Conservation (phyloP, 345 rosid species). For the Toxicodendron radicans region DNA sequence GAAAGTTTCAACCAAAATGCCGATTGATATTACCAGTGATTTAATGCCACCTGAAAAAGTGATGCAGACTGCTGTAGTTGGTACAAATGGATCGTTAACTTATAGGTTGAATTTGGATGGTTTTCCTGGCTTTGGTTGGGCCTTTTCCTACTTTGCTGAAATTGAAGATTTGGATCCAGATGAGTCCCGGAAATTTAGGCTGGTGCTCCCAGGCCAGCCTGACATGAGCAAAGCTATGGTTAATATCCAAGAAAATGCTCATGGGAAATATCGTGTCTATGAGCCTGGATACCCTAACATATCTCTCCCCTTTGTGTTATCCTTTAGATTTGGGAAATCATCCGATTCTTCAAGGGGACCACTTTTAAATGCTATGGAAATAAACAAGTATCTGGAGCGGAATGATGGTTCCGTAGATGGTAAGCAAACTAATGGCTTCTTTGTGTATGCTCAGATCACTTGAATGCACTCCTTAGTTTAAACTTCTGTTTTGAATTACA, state of each 20-base stretch:
- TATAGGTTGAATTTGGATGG: slow-evolving; percentile 91
- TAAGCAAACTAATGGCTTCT: slow-evolving; percentile 33
- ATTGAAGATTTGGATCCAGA: slow-evolving; percentile 69
- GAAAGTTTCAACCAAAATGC: slow-evolving; percentile 62
- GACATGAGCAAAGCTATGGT: slow-evolving; percentile 75
- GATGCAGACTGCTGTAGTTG: slow-evolving; percentile 99
- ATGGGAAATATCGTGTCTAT: slow-evolving; percentile 66
- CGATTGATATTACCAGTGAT: slow-evolving; percentile 42
- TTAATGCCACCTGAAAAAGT: slow-evolving; percentile 88
- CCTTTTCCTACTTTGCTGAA: slow-evolving; percentile 81
- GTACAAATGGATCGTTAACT: slow-evolving; percentile 83
- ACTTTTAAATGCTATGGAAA: slow-evolving; percentile 94
- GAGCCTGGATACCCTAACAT: slow-evolving; percentile 84
- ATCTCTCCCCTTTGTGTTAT: slow-evolving; percentile 78
- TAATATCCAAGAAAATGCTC: slow-evolving; percentile 90
- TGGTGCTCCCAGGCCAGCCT: slow-evolving; percentile 69
- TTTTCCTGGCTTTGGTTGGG: slow-evolving; percentile 95
- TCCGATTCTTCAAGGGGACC: slow-evolving; percentile 91
- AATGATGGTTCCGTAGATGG: slow-evolving; percentile 82
- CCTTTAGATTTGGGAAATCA: slow-evolving; percentile 74
- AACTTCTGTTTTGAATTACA: slow-evolving; percentile 9
- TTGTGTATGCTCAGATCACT: background rate
- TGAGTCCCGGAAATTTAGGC: slow-evolving; percentile 87
- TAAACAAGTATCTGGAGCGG: slow-evolving; percentile 64
- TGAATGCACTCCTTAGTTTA: slow-evolving; percentile 6